Evolutionary conservation across 2,329 filamentous ascomycete genomes (phyloP), one percentile per base, ranked within the genome.

Genomic region (Aspergillus sp.): DNA sequence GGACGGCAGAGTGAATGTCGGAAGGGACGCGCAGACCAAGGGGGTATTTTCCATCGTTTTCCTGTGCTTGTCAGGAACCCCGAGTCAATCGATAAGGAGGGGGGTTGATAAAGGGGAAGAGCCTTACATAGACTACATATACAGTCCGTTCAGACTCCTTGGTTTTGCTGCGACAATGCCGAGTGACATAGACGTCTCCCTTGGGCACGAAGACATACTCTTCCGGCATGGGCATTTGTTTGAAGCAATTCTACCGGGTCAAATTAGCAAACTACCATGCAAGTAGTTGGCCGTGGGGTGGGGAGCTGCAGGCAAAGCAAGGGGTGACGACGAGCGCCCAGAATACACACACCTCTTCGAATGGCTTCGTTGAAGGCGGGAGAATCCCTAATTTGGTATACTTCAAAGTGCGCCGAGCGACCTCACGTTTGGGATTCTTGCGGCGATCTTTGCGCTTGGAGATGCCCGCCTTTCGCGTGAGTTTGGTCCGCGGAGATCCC

Each of bases 1-100:
- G 68, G 14, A 83, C 80, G 9, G 70, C 61, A 6, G 65, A 56
- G 56, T 80, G 65, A 22, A 82, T 73, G 6, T 67, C 65, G 16
- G 62, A 64, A 0, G 79, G 80, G 3, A 81, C 74, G 45, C 79
- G 77, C 20, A 84, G 71, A 14, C 81, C 81, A 16, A 79, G 61
- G 31, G 65, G 65, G 31, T 61, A 67, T 57, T 73, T 75, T 32
- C 68, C 71, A 39, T 65, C 55, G 47, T 66, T 67, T 59, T 73
- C 60, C 73, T 74, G 55, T 12, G 18, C n/a, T 42, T 36, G 36
- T 60, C 49, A 64, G 49, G 26, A 45, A 10, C 45, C 20, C 14
- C 45, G 18, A 24, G 52, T 60, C 53, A 59, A n/a, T 36, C 11
- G 22, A 49, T 26, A 14, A 50, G 18, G 20, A 52, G 26, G 9